phyloP scores from a whole-genome alignment of 164 flowering plant species.

The Vitis riparia region DNA sequence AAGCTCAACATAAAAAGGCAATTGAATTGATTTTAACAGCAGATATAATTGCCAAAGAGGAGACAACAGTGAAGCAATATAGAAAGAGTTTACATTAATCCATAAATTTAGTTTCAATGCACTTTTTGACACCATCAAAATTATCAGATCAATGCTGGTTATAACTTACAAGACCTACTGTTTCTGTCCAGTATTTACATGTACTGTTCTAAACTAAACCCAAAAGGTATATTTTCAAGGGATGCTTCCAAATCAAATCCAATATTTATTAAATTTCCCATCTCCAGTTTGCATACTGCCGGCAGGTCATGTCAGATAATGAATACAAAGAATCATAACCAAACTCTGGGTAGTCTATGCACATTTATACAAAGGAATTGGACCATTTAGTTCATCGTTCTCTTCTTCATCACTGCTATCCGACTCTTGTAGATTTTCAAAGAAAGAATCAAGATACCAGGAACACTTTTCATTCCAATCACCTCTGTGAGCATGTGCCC shows the following conservation, averaged over 20 bases:
- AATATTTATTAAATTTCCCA: not conserved
- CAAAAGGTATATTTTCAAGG: not conserved
- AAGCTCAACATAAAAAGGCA: too few species aligned
- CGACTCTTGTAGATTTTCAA: slow-evolving; percentile 53
- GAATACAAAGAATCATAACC: not conserved
- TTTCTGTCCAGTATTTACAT: not conserved
- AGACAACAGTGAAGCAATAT: too few species aligned
- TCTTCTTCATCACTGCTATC: slow-evolving; percentile 28
- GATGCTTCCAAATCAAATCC: not conserved
- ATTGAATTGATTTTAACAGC: too few species aligned
- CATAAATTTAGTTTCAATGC: too few species aligned
- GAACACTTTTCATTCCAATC: slow-evolving; percentile 60
- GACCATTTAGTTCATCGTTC: not conserved
- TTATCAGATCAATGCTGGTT: too few species aligned
- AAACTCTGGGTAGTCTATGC: not conserved
- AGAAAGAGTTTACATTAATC: too few species aligned
- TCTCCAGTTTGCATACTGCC: not conserved
- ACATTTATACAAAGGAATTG: not conserved
- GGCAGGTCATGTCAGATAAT: not conserved
- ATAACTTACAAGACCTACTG: too few species aligned
- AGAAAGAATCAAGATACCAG: slow-evolving; percentile 70
- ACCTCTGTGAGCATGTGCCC: slow-evolving; percentile 51
- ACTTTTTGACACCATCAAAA: too few species aligned
- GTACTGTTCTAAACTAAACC: not conserved
- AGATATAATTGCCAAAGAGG: too few species aligned